Evolutionary conservation across 1,139 yeast genomes (phyloP).

Genomic region (Pichia sp.): DNA sequence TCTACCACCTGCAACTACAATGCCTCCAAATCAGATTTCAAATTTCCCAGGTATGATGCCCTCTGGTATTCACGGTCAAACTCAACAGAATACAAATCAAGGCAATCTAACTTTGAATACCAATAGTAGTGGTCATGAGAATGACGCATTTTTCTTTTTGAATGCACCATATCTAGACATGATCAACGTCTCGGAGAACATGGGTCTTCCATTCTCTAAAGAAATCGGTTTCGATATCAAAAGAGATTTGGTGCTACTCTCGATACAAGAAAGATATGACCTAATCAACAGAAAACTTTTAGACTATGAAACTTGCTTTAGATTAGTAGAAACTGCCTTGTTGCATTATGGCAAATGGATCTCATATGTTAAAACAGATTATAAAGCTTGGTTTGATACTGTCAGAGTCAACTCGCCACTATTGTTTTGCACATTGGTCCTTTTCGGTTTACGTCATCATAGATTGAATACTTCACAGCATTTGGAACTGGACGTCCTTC

Average conservation of each 20-base stretch:
- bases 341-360: conserved; percentile 69
- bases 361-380: conserved; percentile 45
- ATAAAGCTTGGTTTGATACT: conserved; percentile 41
- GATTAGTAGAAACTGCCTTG: conserved; percentile 46
- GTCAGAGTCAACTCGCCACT: conserved; percentile 50
- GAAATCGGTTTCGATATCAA: conserved; percentile 38
- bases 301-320: conserved; percentile 38
- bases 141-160: conserved; percentile 32
- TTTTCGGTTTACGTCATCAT: conserved; percentile 47
- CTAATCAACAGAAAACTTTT: conserved; percentile 43
- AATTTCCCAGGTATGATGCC: too few species aligned
- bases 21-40: not conserved
- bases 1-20: conserved; percentile 3
- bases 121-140: conserved; percentile 7
- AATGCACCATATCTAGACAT: conserved; percentile 47
- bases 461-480: conserved; percentile 11
- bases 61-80: too few species aligned
- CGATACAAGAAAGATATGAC: conserved; percentile 27
- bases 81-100: too few species aligned
- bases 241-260: conserved; percentile 16
- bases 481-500: conserved; percentile 29
- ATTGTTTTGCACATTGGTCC: conserved; percentile 56
- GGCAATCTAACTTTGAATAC: not conserved
- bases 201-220: conserved; percentile 31
- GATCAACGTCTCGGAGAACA: conserved; percentile 29